Percentiles rank a stretch among this genome's conserved stretches.
phyloP scores from a whole-genome alignment of 331 rosid species.

The Malus hybrid region DNA sequence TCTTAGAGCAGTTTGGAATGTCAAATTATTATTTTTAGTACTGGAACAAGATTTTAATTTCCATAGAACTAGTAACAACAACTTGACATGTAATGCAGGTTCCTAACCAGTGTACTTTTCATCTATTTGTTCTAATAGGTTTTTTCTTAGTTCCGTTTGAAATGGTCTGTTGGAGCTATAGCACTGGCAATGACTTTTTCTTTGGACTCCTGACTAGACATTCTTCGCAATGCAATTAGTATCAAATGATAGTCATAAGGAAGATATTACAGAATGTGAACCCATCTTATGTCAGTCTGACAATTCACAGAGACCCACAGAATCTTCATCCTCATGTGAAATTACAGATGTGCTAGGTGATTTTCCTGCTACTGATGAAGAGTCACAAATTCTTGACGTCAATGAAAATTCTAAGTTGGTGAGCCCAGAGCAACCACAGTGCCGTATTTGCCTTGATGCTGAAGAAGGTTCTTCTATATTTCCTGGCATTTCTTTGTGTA shows the following conservation, averaged over 20 bases:
- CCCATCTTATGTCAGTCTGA: constrained; percentile 71
- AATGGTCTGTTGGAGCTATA: constrained; percentile 44
- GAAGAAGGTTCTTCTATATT: constrained; percentile 59
- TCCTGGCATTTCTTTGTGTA: constrained; percentile 4
- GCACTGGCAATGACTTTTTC: constrained; percentile 43
- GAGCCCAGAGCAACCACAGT: constrained; percentile 66
- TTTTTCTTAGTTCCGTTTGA: constrained; percentile 31
- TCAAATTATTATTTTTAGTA: background rate
- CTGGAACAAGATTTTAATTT: background rate
- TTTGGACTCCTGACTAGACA: constrained; percentile 30
- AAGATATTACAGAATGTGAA: constrained; percentile 52
- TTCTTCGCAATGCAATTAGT: constrained; percentile 74
- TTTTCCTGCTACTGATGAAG: constrained; percentile 22
- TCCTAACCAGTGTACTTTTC: constrained; percentile 9
- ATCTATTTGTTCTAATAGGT: constrained; percentile 31
- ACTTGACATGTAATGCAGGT: background rate
- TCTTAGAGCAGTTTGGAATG: background rate
- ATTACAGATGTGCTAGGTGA: constrained; percentile 46
- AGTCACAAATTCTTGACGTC: constrained; percentile 35
- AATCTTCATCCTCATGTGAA: constrained; percentile 66
- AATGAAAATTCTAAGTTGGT: constrained; percentile 58
- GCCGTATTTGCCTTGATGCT: constrained; percentile 93
- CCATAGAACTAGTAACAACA: background rate
- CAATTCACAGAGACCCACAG: constrained; percentile 29
- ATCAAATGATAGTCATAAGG: constrained; percentile 51